phyloP scores from a whole-genome alignment of 495 filamentous ascomycete species.

The Opeltia flavorubescens region DNA sequence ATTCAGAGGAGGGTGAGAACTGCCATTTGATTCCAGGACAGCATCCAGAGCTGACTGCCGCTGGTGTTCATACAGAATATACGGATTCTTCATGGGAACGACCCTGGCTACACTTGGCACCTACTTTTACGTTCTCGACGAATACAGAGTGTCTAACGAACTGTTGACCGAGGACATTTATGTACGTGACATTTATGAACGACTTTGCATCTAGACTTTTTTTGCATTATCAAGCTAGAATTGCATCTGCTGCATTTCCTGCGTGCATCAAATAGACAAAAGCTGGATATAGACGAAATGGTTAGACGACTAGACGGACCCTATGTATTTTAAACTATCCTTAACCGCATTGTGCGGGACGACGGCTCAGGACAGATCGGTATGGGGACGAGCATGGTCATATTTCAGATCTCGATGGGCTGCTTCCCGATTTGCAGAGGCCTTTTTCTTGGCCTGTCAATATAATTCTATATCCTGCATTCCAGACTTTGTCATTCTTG shows the following conservation, averaged over 20 bases:
- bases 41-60: neutral
- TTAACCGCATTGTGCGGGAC: no score
- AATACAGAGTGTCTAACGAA: slow-evolving; percentile 89
- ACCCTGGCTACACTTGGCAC: slow-evolving; percentile 64
- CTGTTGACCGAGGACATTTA: slow-evolving; percentile 91
- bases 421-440: no score
- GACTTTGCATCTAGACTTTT: slow-evolving; percentile 21
- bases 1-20: slow-evolving; percentile 75
- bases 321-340: neutral
- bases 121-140: slow-evolving; percentile 83
- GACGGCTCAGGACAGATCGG: neutral
- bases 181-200: slow-evolving; percentile 40
- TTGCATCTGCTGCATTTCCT: neutral
- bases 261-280: neutral
- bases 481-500: slow-evolving; percentile 5
- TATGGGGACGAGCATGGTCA: neutral
- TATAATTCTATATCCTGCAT: neutral
- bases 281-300: neutral
- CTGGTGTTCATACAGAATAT: slow-evolving; percentile 40
- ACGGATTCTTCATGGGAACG: slow-evolving; percentile 85
- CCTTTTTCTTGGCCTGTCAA: neutral
- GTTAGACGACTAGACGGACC: neutral
- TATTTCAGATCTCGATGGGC: no score
- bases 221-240: neutral
- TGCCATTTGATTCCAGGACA: neutral